A percentile compares a stretch with the other conserved stretches of the same genome.
These are phyloP conservation scores for Amborella trichopoda DNA, from an alignment of 164 flowering plant genomes.

Conservation along the genomic window DNA sequence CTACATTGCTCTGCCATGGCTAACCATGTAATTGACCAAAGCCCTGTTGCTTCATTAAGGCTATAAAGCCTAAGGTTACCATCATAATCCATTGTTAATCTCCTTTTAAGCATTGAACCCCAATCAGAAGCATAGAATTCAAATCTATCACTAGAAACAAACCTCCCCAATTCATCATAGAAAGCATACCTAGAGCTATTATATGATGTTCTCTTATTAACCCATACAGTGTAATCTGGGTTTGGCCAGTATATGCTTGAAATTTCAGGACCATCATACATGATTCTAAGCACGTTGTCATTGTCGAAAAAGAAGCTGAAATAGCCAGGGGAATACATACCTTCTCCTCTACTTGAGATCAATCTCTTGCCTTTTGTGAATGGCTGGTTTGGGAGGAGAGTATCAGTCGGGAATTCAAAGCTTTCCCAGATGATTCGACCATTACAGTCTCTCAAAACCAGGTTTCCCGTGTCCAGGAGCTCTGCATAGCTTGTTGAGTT, in stretches of 20 bases:
- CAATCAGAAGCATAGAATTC: constrained; percentile 9
- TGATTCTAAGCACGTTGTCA: constrained; percentile 23
- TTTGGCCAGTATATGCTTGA: constrained; percentile 15
- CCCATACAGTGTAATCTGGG: neutral
- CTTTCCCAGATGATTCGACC: constrained; percentile 9
- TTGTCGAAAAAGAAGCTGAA: constrained; percentile 17
- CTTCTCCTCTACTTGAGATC: constrained; percentile 10
- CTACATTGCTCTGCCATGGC: constrained; percentile 6
- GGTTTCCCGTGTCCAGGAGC: constrained; percentile 13
- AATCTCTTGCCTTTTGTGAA: constrained; percentile 18
- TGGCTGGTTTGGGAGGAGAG: constrained; percentile 27
- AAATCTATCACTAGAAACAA: constrained; percentile 8
- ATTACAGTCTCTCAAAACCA: constrained; percentile 2
- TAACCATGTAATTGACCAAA: constrained; percentile 14
- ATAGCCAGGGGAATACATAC: constrained; percentile 18
- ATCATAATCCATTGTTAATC: constrained; percentile 13
- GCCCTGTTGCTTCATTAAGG: constrained; percentile 3
- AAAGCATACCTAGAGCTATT: constrained; percentile 12
- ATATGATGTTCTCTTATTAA: no score
- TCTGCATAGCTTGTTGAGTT: neutral
- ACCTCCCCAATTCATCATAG: constrained; percentile 11
- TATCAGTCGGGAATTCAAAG: constrained; percentile 15
- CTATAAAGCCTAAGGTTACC: constrained; percentile 18
- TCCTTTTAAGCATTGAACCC: constrained; percentile 11
- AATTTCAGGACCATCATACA: constrained; percentile 3